phyloP scores from a whole-genome alignment of 805 yeast genomes.

The Metschnikowia aberdeeniae region DNA sequence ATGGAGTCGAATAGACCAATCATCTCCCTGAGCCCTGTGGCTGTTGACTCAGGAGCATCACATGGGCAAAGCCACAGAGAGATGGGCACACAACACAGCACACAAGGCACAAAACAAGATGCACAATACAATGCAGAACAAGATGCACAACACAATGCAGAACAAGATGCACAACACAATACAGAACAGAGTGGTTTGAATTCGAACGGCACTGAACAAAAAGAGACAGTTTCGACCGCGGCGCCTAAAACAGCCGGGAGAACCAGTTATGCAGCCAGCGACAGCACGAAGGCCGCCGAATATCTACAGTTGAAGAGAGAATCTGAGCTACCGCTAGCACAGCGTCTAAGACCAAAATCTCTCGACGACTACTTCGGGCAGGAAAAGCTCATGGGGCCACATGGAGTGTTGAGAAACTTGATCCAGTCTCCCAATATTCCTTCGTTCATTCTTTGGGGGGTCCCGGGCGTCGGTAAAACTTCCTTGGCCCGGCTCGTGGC shows the following conservation, averaged over 20 bases:
- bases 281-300: not conserved
- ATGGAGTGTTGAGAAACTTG: slow-evolving; percentile 35
- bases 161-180: too few relatives aligned
- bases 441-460: slow-evolving; percentile 42
- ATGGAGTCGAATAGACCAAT: not conserved
- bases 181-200: too few relatives aligned
- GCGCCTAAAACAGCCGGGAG: not conserved
- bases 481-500: slow-evolving; percentile 40
- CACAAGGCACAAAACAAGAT: too few relatives aligned
- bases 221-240: not conserved
- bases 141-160: too few relatives aligned
- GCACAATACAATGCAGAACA: too few relatives aligned
- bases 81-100: too few relatives aligned
- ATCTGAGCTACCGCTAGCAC: slow-evolving; percentile 35
- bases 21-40: too few relatives aligned
- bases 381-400: slow-evolving; percentile 35
- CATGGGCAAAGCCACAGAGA: too few relatives aligned
- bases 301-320: slow-evolving; percentile 16
- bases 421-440: slow-evolving; percentile 33
- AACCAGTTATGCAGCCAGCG: not conserved
- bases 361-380: slow-evolving; percentile 41
- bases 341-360: slow-evolving; percentile 35
- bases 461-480: slow-evolving; percentile 44
- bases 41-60: too few relatives aligned
- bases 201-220: not conserved